Conservation (phyloP, 371 early-diverging fungal genomes). For the Rhizopus sp. region DNA sequence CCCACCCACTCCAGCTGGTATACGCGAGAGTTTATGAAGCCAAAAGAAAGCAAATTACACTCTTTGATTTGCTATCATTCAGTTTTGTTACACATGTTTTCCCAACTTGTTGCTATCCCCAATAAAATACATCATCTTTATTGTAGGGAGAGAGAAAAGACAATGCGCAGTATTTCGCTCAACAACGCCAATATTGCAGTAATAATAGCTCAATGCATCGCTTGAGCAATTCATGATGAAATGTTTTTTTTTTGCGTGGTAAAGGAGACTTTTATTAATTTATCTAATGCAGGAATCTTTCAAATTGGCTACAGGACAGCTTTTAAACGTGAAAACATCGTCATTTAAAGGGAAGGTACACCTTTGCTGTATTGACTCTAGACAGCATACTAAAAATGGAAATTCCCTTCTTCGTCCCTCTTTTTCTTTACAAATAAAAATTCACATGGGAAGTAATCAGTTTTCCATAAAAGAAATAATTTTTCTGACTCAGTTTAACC, state of each 20-base stretch:
- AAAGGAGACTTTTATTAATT: too few relatives aligned
- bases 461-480: background rate
- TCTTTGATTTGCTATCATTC: background rate
- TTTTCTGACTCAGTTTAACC: constrained; percentile 3
- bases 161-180: constrained; percentile 8
- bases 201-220: constrained; percentile 3
- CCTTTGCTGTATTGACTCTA: background rate
- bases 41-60: constrained; percentile 1
- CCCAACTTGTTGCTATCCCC: constrained; percentile 4
- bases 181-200: constrained; percentile 7
- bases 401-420: background rate
- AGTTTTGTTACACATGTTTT: constrained; percentile 5
- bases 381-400: background rate
- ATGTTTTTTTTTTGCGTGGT: too few relatives aligned
- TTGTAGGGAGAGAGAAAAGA: constrained; percentile 7
- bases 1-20: background rate
- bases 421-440: too few relatives aligned
- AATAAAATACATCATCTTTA: constrained; percentile 7
- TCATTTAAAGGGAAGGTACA: too few relatives aligned
- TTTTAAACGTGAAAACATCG: too few relatives aligned
- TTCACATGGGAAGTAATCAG: constrained; percentile 3
- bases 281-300: too few relatives aligned
- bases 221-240: too few relatives aligned
- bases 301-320: too few relatives aligned
- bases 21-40: background rate